Base-by-base conservation (phyloP, 78 protist genomes). In the Isochrysis galbana region DNA sequence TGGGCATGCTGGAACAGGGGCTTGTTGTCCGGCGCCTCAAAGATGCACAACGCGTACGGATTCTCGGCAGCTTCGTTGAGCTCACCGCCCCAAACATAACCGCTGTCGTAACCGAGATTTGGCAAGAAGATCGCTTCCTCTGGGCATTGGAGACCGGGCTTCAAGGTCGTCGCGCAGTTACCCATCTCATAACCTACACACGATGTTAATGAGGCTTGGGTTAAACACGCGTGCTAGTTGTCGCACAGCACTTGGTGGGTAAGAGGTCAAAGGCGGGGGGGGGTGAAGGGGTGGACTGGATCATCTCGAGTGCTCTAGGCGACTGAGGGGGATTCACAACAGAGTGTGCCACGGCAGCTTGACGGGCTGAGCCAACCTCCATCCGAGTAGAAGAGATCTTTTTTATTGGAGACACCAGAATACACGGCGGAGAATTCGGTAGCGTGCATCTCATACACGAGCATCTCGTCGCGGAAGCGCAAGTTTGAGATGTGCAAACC, bases 21-120 rank as follows among this genome's bases (percentile, higher is more conserved):
- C 32, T 72, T 17, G 82, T 72, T 72, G 44, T 7, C 82, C 32
- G 82, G 82, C 82, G 82, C 82, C 82, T 72, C 82, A 41, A 72
- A 72, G 82, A 72, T 72, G 82, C 82, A 72, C 42, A 34, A 5
- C 32, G 82, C 14, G 38, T 69, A 5, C n/a, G 10, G n/a, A 17
- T 2, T 1, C 82, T 23, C 42, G 42, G 2, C 14, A 19, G 29
- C 82, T n/a, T 2, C 11, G 82, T 14, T 72, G 17, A 72, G 82
- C 5, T 36, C 82, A 41, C 22, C 82, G 36, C 82, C 82, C 82
- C 82, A 72, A 17, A 72, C 42, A n/a, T 72, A 72, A 5, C 32
- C 17, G 41, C 3, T 34, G 41, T 7, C 82, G 41, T 72, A 72
- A 19, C 44, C 82, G 41, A 72, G 82, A 22, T 3, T 34, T 17